Evolutionary conservation across 2,329 filamentous ascomycete species (phyloP), one percentile per base, ranked within the genome.

Genomic region (Cladosporium sp.): DNA sequence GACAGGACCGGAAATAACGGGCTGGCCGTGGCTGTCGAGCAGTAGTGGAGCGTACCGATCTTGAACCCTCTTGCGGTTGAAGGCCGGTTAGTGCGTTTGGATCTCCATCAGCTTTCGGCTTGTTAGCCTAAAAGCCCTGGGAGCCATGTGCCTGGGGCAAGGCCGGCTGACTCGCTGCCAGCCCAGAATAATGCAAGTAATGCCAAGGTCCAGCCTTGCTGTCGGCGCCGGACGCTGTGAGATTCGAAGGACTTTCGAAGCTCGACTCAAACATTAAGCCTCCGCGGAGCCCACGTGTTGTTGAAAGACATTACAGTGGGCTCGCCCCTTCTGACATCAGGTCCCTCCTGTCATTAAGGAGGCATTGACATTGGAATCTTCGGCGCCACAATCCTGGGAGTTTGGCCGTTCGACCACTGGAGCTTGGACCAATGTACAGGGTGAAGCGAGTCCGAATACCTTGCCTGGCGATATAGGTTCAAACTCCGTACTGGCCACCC

Each of bases 51-150:
- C 59, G 41, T 59, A 59, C 57, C 57, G 57, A 59, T 59, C 57
- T 59, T 59, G 36, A 59, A 59, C 57, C 57, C 57, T 59, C 57
- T 59, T 41, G 36, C 14, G 57, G 59, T 52, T n/a, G 49, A 55
- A 36, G 60, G 49, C 60, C 36, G 47, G 38, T 41, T 49, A 30
- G 60, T 44, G 60, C 52, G 47, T 28, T 28, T 52, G 24, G 24
- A 24, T 24, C 24, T 36, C 30, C 28, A 24, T 32, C n/a, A 24
- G 30, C 21, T 47, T 55, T 44, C 49, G 60, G 49, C 18, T 34
- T 2, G 30, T 32, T 52, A 63, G 52, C 60, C 60, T 64, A 59
- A 59, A 11, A 47, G 57, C 57, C 55, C 55, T 41, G 21, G 11
- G 6, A 41, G 55, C 52, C 52, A n/a, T 21, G 32, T 55, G 28